These are phyloP conservation scores for Blastocystis sp. DNA, from an alignment of 352 stramenopile genomes.

Conservation along the genomic window DNA sequence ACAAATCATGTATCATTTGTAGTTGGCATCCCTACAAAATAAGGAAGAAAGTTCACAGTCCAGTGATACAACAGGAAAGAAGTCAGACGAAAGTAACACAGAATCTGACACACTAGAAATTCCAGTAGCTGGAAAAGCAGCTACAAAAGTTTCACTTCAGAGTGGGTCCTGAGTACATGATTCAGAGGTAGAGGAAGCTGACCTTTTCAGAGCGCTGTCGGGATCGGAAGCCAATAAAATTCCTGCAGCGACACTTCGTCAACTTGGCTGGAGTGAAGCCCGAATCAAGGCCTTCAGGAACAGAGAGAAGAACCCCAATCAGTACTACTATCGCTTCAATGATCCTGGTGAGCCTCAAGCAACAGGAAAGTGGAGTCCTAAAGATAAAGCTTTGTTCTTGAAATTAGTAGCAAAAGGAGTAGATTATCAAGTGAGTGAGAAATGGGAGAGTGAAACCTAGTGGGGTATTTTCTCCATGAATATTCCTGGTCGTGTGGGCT, in stretches of 20 bases:
- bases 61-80: not conserved
- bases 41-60: not conserved
- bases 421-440: conserved; percentile 31
- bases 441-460: not conserved
- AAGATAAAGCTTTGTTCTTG: conserved; percentile 62
- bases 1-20: not conserved
- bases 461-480: conserved; percentile 66
- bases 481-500: conserved; percentile 64
- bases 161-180: not conserved
- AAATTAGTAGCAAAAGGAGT: conserved; percentile 58
- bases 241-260: not conserved
- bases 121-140: not conserved
- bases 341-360: conserved; percentile 62
- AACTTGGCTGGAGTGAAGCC: conserved; percentile 54
- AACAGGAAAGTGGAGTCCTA: conserved; percentile 63
- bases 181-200: not conserved
- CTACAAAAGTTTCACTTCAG: not conserved
- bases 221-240: not conserved
- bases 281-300: conserved; percentile 58
- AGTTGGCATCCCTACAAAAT: not conserved
- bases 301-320: conserved; percentile 65
- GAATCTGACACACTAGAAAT: not conserved
- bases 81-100: not conserved
- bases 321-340: conserved; percentile 66
- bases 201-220: conserved; percentile 22